These are phyloP conservation scores for Magnusiomyces sp. DNA, from an alignment of 1,139 yeast genomes.

Conservation along the genomic window DNA sequence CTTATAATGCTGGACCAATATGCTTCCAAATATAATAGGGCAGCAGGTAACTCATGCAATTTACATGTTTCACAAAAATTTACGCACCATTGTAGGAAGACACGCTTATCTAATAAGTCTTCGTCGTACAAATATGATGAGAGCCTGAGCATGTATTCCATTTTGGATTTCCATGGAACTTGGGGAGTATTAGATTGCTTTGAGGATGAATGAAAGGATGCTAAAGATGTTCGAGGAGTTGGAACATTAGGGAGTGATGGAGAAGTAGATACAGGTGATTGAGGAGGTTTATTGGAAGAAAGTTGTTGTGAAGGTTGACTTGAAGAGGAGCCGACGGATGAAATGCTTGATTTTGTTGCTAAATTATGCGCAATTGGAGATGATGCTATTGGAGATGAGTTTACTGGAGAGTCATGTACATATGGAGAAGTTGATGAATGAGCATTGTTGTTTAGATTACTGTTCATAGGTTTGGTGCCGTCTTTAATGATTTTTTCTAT, in stretches of 20 bases:
- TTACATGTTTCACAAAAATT: conserved; percentile 45
- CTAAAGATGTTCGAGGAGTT: conserved; percentile 14
- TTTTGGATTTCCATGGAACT: conserved; percentile 41
- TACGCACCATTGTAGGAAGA: conserved; percentile 56
- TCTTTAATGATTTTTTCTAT: conserved; percentile 39
- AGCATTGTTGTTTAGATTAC: not conserved
- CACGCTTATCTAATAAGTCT: conserved; percentile 51
- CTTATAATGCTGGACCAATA: conserved; percentile 64
- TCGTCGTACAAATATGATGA: conserved; percentile 60
- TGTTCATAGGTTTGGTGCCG: conserved; percentile 10
- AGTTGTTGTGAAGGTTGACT: not conserved
- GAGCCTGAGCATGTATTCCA: conserved; percentile 53
- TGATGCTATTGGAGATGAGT: conserved; percentile 2
- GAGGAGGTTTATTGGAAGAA: not conserved
- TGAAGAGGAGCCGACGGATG: too few species aligned
- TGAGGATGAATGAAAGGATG: not conserved
- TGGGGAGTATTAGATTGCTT: not conserved
- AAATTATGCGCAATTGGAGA: conserved; percentile 2
- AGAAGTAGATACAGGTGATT: not conserved
- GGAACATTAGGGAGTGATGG: not conserved
- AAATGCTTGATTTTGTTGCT: not conserved
- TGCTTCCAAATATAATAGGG: conserved; percentile 50
- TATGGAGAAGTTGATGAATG: too few species aligned
- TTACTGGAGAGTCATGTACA: not conserved
- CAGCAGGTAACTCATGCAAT: conserved; percentile 41